These are phyloP conservation scores for Septoria linicola DNA, from an alignment of 2,329 filamentous ascomycete species.

Conservation along the genomic window DNA sequence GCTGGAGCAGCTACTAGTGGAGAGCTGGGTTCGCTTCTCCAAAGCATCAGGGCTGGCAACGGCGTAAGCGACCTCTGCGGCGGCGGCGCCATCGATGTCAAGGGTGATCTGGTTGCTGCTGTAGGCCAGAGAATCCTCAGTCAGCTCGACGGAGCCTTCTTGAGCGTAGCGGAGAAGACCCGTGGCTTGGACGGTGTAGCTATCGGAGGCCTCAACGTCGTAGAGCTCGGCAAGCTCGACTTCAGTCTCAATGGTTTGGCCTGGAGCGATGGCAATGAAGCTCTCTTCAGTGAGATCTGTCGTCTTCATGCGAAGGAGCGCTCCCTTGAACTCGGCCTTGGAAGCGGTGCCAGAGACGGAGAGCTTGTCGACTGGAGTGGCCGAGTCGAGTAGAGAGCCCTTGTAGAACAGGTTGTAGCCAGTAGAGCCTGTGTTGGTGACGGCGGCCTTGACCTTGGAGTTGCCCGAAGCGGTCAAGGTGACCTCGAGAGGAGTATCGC, in stretches of 20 bases:
- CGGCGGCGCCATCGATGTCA: constrained; percentile 56
- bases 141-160: constrained; percentile 52
- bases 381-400: constrained; percentile 30
- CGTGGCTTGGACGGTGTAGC: constrained; percentile 8
- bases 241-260: constrained; percentile 52
- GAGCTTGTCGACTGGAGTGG: constrained; percentile 30
- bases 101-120: constrained; percentile 59
- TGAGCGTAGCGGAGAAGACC: constrained; percentile 58
- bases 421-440: constrained; percentile 28
- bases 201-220: constrained; percentile 42
- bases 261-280: constrained; percentile 51
- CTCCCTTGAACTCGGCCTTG: constrained; percentile 49
- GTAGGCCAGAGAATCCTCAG: constrained; percentile 55
- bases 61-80: constrained; percentile 51
- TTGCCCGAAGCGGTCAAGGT: constrained; percentile 25
- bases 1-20: constrained; percentile 11
- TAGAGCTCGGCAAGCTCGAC: constrained; percentile 59
- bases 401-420: constrained; percentile 33
- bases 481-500: constrained; percentile 29
- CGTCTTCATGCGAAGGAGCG: constrained; percentile 53
- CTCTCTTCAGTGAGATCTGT: constrained; percentile 48
- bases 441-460: constrained; percentile 30
- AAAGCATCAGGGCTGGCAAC: constrained; percentile 33
- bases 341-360: constrained; percentile 18
- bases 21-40: constrained; percentile 9